Evolutionary conservation across 345 rosid genomes (phyloP), one percentile per base, ranked within the genome.

Genomic region (Gossypium bickii): DNA sequence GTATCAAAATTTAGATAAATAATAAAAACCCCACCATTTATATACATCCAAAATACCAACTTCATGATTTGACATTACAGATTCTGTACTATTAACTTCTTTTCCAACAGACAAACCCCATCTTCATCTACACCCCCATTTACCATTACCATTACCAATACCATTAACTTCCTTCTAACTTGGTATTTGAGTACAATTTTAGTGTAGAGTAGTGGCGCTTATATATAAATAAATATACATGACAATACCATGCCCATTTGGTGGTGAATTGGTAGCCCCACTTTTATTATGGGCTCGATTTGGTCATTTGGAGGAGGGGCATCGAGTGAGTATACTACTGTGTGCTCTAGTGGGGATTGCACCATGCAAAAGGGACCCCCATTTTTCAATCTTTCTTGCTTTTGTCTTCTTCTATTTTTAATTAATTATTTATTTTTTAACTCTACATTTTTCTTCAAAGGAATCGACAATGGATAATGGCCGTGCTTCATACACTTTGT

Each of bases 51-150:
- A 87, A 86, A 79, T 73, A 80, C 86, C 89, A 86, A 86, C 92
- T 82, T 73, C 85, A 85, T 84, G 98, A 92, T 92, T 89, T 90
- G 98, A 93, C 97, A 78, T 87, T 88, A 87, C 97, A 88, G 98
- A 91, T 93, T 93, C 97, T 93, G 83, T 83, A 71, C 84, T 75
- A 29, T 66, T 74, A 64, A 8, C 76, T 76, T 75, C 72, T 77
- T 27, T 79, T 82, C 79, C 79, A 70, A 43, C 74, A 64, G 76
- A 67, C 84, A 80, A 78, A 76, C 65, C 70, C 62, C 45, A 16
- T 15, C 57, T 72, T 66, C 27, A 44, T 34, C 52, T n/a, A n/a
- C 71, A 45, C 29, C 59, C 29, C 27, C n/a, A 15, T 49, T 13
- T 34, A 3, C n/a, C 44, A 22, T 20, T 20, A 57, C 2, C 61